phyloP scores from a whole-genome alignment of 331 rosid genomes.

The Rhamnella rubrinervis region DNA sequence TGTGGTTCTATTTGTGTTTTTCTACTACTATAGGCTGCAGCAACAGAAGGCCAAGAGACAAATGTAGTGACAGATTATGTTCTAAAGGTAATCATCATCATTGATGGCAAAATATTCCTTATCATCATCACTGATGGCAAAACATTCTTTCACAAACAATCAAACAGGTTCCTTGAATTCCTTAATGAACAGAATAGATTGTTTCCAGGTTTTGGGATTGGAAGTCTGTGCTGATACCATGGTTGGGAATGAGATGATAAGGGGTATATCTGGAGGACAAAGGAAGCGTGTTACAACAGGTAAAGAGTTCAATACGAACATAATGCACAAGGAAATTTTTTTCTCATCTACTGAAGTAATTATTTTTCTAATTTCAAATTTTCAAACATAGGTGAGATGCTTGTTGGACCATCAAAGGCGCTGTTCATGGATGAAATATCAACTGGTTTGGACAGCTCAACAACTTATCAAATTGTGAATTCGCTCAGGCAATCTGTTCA shows the following conservation, averaged over 20 bases:
- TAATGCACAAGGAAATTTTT: not conserved
- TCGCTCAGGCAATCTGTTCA: conserved; percentile 38
- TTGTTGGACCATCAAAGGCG: conserved; percentile 44
- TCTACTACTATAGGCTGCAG: conserved; percentile 38
- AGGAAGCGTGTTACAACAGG: conserved; percentile 53
- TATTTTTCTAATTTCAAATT: not conserved
- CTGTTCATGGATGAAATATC: conserved; percentile 58
- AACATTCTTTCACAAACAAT: not conserved
- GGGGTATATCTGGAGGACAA: conserved; percentile 58
- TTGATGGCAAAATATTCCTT: not conserved
- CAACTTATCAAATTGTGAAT: conserved; percentile 48
- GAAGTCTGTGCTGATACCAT: conserved; percentile 46
- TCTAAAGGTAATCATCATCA: conserved; percentile 44
- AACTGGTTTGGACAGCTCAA: conserved; percentile 51
- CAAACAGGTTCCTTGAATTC: not conserved
- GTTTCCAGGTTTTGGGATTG: conserved; percentile 28
- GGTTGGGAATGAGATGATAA: conserved; percentile 50
- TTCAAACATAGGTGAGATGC: conserved; percentile 41
- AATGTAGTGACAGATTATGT: conserved; percentile 62
- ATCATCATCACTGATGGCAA: not conserved
- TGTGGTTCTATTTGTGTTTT: not conserved
- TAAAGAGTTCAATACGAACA: conserved; percentile 1
- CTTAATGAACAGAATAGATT: no score
- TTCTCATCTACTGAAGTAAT: not conserved
- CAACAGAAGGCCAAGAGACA: conserved; percentile 51